These are phyloP conservation scores for Acer saccharum DNA, from an alignment of 345 rosid species.

Conservation along the genomic window DNA sequence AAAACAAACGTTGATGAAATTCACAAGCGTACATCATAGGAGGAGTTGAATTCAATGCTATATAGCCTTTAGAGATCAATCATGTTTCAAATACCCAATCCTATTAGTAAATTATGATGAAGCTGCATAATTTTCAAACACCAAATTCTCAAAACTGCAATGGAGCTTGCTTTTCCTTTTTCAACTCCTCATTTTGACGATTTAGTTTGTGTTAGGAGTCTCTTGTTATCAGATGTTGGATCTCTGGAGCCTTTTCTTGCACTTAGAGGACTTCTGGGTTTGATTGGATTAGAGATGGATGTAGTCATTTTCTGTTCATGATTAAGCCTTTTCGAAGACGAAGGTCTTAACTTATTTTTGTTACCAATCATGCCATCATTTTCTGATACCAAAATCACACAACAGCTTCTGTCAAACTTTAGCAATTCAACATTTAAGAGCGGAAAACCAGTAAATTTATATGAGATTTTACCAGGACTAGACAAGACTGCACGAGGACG, in stretches of 20 bases:
- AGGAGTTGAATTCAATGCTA: no score
- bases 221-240: background rate
- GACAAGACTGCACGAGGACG: slow-evolving; percentile 43
- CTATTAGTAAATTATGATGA: background rate
- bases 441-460: background rate
- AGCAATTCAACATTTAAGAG: background rate
- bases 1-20: no score
- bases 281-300: background rate
- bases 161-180: slow-evolving; percentile 6
- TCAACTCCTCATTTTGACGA: background rate
- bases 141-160: background rate
- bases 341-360: slow-evolving; percentile 16
- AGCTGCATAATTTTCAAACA: background rate
- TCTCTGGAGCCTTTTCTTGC: background rate
- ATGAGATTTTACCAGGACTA: slow-evolving; percentile 35
- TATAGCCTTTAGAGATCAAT: no score
- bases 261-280: background rate
- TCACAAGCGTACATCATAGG: no score
- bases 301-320: background rate
- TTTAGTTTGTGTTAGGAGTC: background rate
- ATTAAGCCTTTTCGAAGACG: slow-evolving; percentile 12
- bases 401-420: background rate
- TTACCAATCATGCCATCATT: slow-evolving; percentile 36
- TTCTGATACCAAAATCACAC: slow-evolving; percentile 19
- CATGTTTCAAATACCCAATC: background rate